Evolutionary conservation across 305 asterid genomes (phyloP).

Genomic region (Ilex paraguariensis): DNA sequence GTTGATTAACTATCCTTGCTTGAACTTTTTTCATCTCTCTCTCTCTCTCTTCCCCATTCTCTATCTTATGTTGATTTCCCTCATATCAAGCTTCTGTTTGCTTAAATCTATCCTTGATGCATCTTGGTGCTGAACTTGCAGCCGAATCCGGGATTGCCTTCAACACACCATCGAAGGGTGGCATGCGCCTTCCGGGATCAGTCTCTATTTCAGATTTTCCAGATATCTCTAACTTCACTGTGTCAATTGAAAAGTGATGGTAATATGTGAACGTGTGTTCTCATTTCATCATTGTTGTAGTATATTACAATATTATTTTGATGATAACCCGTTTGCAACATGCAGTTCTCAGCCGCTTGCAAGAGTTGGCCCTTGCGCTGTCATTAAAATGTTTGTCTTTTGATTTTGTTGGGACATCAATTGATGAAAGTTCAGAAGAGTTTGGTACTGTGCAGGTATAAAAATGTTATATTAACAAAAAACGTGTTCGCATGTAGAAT

Average conservation of each 20-base stretch:
- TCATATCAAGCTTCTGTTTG: neutral
- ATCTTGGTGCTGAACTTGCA: constrained; percentile 24
- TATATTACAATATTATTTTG: neutral
- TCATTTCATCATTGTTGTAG: neutral
- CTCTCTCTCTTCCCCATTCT: neutral
- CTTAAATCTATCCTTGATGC: neutral
- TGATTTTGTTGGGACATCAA: constrained; percentile 93
- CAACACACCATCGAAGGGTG: constrained; percentile 96
- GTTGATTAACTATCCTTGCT: neutral
- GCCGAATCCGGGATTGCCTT: constrained; percentile 92
- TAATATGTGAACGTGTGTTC: constrained; percentile 14
- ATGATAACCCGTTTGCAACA: constrained; percentile 5
- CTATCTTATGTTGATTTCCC: neutral
- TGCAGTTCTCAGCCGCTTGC: constrained; percentile 72
- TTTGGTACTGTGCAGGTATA: constrained; percentile 94
- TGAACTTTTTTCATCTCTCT: neutral
- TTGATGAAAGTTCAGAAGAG: constrained; percentile 98
- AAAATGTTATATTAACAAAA: neutral
- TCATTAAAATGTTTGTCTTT: constrained; percentile 91
- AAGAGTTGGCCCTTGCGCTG: constrained; percentile 84
- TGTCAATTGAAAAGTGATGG: constrained; percentile 90
- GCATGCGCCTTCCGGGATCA: constrained; percentile 91
- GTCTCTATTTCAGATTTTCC: constrained; percentile 86
- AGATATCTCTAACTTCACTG: constrained; percentile 86
- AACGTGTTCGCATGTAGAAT: too few relatives aligned